Conservation (phyloP, 768 basidiomycete genomes). For the Tremella mesenterica region DNA sequence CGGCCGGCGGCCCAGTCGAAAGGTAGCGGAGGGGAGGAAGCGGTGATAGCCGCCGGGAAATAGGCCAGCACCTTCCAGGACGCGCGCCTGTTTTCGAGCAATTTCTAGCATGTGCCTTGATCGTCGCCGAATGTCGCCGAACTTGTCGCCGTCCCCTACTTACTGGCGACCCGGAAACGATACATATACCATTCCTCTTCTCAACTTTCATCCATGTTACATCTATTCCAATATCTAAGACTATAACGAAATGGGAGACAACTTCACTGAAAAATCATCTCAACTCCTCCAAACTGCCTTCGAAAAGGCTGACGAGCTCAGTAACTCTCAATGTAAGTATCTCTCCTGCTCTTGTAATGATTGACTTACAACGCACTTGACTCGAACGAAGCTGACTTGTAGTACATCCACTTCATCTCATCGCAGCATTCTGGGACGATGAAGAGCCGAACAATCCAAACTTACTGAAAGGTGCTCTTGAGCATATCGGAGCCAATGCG, state of each 20-base stretch:
- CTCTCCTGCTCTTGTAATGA: background rate
- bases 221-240: background rate
- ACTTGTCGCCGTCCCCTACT: too few species aligned
- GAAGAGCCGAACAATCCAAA: constrained; percentile 46
- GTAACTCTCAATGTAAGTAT: constrained; percentile 64
- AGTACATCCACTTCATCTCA: constrained; percentile 80
- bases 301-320: constrained; percentile 74
- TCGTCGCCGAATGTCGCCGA: too few species aligned
- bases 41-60: too few species aligned
- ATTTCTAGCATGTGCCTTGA: too few species aligned
- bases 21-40: too few species aligned
- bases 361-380: background rate
- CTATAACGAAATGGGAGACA: constrained; percentile 51
- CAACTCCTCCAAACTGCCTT: constrained; percentile 61
- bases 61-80: too few species aligned
- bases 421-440: constrained; percentile 70
- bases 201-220: background rate
- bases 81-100: too few species aligned
- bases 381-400: constrained; percentile 12
- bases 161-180: too few species aligned
- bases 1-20: too few species aligned
- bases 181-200: background rate
- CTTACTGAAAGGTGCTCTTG: constrained; percentile 67
- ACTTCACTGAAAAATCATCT: constrained; percentile 79
- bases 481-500: constrained; percentile 71